These are phyloP conservation scores for Trichophyton simii DNA, from an alignment of 2,329 filamentous ascomycete species.

Conservation along the genomic window DNA sequence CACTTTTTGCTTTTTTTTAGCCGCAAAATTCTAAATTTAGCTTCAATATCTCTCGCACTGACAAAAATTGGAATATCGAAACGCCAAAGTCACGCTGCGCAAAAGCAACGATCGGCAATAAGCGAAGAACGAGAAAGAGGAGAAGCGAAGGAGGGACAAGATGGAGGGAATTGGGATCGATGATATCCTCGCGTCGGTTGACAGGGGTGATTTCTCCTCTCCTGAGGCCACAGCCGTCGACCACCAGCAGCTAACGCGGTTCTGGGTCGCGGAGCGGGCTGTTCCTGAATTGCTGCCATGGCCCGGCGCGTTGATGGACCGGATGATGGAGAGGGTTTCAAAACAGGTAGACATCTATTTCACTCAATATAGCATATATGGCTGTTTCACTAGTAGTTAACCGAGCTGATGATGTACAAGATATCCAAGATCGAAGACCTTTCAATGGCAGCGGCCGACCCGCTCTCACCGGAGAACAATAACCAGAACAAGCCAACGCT, in stretches of 20 bases:
- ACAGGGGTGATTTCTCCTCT: conserved; percentile 38
- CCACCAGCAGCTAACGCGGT: conserved; percentile 76
- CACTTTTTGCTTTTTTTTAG: background rate
- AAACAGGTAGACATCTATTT: conserved; percentile 36
- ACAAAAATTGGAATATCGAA: background rate
- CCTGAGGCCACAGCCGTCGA: conserved; percentile 43
- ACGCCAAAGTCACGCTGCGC: background rate
- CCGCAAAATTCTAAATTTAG: background rate
- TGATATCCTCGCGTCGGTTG: conserved; percentile 64
- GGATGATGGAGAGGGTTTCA: conserved; percentile 61
- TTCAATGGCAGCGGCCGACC: conserved; percentile 34
- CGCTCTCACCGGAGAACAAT: conserved; percentile 20
- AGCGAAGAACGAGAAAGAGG: background rate
- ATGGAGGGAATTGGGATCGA: conserved; percentile 62
- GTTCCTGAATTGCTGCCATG: conserved; percentile 80
- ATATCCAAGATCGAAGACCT: conserved; percentile 57
- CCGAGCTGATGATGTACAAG: conserved; percentile 15
- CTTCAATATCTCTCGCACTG: background rate
- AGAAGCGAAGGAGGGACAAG: background rate
- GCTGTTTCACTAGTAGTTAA: background rate
- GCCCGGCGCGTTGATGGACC: conserved; percentile 63
- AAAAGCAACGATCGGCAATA: background rate
- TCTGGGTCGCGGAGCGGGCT: conserved; percentile 85
- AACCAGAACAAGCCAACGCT: conserved; percentile 65
- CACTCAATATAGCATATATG: no score